These are phyloP conservation scores for Flaveria floridana DNA, from an alignment of 140 eudicot species.

Conservation along the genomic window DNA sequence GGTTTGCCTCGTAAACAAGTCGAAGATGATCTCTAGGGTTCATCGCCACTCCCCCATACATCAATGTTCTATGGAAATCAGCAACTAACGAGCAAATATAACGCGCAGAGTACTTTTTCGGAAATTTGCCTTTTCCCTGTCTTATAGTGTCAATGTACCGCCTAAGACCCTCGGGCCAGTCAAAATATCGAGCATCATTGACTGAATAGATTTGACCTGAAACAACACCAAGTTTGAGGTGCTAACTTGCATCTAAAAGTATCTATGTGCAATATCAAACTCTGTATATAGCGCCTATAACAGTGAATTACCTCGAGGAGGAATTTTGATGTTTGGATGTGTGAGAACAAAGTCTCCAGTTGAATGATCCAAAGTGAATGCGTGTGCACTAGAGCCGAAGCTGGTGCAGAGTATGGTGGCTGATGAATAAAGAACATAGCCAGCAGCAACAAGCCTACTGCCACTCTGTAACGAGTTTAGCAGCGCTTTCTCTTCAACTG, in stretches of 20 bases:
- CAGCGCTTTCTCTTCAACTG: slow-evolving; percentile 70
- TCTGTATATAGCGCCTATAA: neutral
- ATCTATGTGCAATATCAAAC: neutral
- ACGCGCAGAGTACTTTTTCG: slow-evolving; percentile 94
- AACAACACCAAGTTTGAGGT: slow-evolving; percentile 1
- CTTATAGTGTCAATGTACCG: slow-evolving; percentile 87
- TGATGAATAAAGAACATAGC: slow-evolving; percentile 94
- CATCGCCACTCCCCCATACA: slow-evolving; percentile 97
- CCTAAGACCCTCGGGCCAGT: slow-evolving; percentile 97
- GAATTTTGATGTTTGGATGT: slow-evolving; percentile 82
- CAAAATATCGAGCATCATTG: slow-evolving; percentile 95
- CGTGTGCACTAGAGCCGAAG: slow-evolving; percentile 87
- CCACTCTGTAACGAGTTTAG: slow-evolving; percentile 94
- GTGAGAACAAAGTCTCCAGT: slow-evolving; percentile 93
- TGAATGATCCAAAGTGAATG: slow-evolving; percentile 72
- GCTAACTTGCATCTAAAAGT: neutral
- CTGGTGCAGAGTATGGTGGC: slow-evolving; percentile 86
- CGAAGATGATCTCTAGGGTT: slow-evolving; percentile 99
- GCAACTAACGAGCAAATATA: slow-evolving; percentile 96
- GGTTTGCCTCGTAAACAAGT: slow-evolving; percentile 90
- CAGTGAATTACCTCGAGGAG: slow-evolving; percentile 65
- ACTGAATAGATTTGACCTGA: slow-evolving; percentile 98
- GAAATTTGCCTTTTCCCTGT: slow-evolving; percentile 87
- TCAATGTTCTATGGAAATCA: slow-evolving; percentile 87
- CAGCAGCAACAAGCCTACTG: slow-evolving; percentile 69